These are phyloP conservation scores for Candida ulmi DNA, from an alignment of 805 yeast species.

Conservation along the genomic window DNA sequence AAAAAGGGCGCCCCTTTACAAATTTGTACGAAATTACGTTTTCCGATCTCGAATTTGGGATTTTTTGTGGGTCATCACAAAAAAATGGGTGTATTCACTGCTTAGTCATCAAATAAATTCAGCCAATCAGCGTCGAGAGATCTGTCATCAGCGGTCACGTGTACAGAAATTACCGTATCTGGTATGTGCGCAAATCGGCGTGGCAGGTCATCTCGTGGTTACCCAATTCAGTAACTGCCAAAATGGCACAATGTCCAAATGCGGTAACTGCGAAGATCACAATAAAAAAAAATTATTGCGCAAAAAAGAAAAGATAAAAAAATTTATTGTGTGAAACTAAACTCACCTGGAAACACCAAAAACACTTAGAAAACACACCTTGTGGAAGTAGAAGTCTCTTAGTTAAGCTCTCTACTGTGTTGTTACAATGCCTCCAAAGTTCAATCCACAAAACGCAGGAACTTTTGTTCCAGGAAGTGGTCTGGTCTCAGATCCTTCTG, in stretches of 20 bases:
- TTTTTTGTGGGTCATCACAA: not conserved
- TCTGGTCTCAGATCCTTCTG: slow-evolving; percentile 1
- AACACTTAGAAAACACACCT: not conserved
- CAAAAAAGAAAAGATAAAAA: not conserved
- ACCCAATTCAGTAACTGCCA: not conserved
- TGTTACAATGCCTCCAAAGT: slow-evolving; percentile 34
- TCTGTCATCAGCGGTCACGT: not conserved
- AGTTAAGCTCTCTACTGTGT: not conserved
- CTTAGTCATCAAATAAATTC: not conserved
- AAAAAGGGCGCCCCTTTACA: not conserved
- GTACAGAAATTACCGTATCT: not conserved
- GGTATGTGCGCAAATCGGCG: not conserved
- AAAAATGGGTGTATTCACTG: not conserved
- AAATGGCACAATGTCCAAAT: not conserved
- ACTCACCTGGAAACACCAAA: not conserved
- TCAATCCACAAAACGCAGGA: slow-evolving; percentile 28
- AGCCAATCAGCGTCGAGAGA: not conserved
- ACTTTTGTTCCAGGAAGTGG: slow-evolving; percentile 25
- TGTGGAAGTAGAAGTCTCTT: not conserved
- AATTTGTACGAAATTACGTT: not conserved
- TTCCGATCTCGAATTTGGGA: not conserved
- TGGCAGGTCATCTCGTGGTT: not conserved
- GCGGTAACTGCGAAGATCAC: too few species aligned
- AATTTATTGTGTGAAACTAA: not conserved
- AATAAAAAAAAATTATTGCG: not conserved